Conservation (phyloP, 2,329 filamentous ascomycete species). For the Fusarium drepaniforme region DNA sequence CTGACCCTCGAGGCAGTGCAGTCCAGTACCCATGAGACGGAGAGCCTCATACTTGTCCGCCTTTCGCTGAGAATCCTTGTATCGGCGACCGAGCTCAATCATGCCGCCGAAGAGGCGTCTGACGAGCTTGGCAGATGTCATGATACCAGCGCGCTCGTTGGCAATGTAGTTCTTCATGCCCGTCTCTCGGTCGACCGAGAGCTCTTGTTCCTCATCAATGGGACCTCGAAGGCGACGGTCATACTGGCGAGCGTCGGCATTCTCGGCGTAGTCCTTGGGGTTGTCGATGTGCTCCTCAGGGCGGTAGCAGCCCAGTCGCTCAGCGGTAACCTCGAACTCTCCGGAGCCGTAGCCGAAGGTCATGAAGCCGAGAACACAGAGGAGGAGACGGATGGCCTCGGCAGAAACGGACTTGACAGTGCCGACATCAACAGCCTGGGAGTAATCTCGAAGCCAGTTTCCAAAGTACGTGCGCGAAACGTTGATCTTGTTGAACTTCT, state of each 20-base stretch:
- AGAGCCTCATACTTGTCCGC: conserved; percentile 90
- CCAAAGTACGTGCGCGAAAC: conserved; percentile 95
- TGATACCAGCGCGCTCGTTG: conserved; percentile 81
- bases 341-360: conserved; percentile 87
- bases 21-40: conserved; percentile 85
- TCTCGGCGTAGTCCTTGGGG: conserved; percentile 90
- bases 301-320: conserved; percentile 85
- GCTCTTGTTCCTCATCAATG: conserved; percentile 81
- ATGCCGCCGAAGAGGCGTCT: conserved; percentile 78
- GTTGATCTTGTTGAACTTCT: conserved; percentile 90
- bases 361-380: conserved; percentile 92
- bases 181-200: conserved; percentile 80
- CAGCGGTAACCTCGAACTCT: conserved; percentile 87
- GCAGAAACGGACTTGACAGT: conserved; percentile 92
- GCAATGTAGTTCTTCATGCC: conserved; percentile 97
- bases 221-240: conserved; percentile 85
- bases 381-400: conserved; percentile 88
- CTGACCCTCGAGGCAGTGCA: conserved; percentile 86
- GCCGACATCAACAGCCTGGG: conserved; percentile 92
- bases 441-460: conserved; percentile 95
- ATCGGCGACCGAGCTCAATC: conserved; percentile 84
- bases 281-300: conserved; percentile 84
- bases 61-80: conserved; percentile 67
- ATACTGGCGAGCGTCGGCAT: conserved; percentile 85
- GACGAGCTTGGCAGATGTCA: conserved; percentile 84